Evolutionary conservation across 306 rosid species (phyloP), one percentile per base, ranked within the genome.

Genomic region (Herpetospermum pedunculosum): DNA sequence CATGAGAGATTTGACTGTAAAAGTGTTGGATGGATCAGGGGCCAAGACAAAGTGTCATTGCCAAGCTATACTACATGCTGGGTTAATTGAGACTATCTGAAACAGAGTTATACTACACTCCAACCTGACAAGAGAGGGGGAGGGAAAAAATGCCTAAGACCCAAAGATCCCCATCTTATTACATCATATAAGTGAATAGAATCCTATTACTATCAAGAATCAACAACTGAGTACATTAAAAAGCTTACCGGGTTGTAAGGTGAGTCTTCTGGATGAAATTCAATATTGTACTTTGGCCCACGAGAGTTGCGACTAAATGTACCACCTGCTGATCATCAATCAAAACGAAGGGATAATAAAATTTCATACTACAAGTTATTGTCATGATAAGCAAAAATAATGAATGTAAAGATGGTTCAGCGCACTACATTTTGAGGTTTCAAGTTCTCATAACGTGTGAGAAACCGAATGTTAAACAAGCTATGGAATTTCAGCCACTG

Each of bases 211-310:
- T 18, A 67, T 5, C 26, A 30, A 32, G 18, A 25, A 77, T 21
- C 12, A 70, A 67, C 4, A 74, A 76, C 70, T 26, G 64, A 62
- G 48, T 40, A 15, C 21, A 21, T 16, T 18, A 8, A 29, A 48
- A 69, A 50, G 26, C 91, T 85, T 85, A 94, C 97, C 29, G 95
- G 97, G 73, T 53, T 81, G 82, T 81, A 94, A 47, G 95, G 99
- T 18, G 95, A 89, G 64, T 89, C 89, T 81, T 87, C 82, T 28
- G 92, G 59, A 75, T 89, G 97, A 62, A 94, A 94, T 82, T 94
- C 91, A 70, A 94, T 89, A 79, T 80, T 91, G 89, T 85, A 91
- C 75, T 94, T 94, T 6, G 96, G 95, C 72, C 90, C 97, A 5
- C 91, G 97, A 74, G 91, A 88, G 83, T 89, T 78, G 21, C 80